These are phyloP conservation scores for Mrakia hoshinonis DNA, from an alignment of 768 basidiomycete species.

Conservation along the genomic window DNA sequence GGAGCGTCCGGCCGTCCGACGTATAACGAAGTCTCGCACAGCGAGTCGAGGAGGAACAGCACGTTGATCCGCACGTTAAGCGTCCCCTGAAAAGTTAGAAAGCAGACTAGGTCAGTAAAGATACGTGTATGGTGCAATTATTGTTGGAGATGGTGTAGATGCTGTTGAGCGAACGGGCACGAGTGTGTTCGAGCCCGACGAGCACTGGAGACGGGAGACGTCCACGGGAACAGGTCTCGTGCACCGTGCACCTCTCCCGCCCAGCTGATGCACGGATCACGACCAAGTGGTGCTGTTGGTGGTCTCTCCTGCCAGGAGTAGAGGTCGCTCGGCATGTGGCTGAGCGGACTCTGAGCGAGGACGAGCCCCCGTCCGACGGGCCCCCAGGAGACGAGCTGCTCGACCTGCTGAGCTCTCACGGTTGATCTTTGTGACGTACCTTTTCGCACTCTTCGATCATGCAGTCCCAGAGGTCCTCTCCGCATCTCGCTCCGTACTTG, in stretches of 20 bases:
- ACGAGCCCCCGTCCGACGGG: neutral
- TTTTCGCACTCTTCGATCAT: slow-evolving; percentile 84
- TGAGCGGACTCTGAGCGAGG: too few species aligned
- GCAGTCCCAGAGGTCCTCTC: slow-evolving; percentile 90
- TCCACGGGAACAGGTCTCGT: too few species aligned
- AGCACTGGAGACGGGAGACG: too few species aligned
- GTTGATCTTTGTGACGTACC: slow-evolving; percentile 44
- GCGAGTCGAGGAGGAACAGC: slow-evolving; percentile 77
- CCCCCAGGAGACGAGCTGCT: neutral
- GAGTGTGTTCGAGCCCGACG: too few species aligned
- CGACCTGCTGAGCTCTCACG: neutral
- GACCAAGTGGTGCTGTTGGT: too few species aligned
- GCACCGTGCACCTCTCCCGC: too few species aligned
- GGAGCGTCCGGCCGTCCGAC: slow-evolving; percentile 40
- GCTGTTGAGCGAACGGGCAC: too few species aligned
- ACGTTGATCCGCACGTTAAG: slow-evolving; percentile 89
- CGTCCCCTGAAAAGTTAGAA: slow-evolving; percentile 50
- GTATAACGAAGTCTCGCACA: slow-evolving; percentile 42
- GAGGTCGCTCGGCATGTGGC: too few species aligned
- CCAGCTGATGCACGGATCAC: too few species aligned
- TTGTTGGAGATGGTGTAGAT: too few species aligned
- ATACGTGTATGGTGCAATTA: neutral
- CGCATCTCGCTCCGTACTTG: slow-evolving; percentile 73
- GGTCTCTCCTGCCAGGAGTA: too few species aligned
- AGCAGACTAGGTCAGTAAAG: neutral